Conservation (phyloP, 257 asterid genomes). For the Linaria vulgaris region DNA sequence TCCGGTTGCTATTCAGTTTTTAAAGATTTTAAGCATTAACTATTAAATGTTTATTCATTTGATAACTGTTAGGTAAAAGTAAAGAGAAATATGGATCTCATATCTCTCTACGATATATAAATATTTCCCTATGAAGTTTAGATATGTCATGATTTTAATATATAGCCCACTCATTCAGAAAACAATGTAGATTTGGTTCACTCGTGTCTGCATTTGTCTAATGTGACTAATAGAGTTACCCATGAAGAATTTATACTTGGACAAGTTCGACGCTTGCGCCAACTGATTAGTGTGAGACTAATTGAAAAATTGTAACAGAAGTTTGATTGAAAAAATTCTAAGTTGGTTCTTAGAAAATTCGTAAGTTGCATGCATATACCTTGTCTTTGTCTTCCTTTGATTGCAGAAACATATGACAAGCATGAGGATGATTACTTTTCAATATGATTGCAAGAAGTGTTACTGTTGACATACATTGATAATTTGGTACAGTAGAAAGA, state of each 20-base stretch:
- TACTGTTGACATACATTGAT: background rate
- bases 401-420: background rate
- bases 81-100: too few relatives aligned
- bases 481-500: background rate
- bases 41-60: too few relatives aligned
- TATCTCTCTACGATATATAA: too few relatives aligned
- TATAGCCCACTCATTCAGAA: too few relatives aligned
- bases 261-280: background rate
- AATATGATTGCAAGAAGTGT: background rate
- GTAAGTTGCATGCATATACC: background rate
- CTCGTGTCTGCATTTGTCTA: too few relatives aligned
- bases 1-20: too few relatives aligned
- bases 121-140: too few relatives aligned
- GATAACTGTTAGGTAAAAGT: too few relatives aligned
- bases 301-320: background rate
- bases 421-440: background rate
- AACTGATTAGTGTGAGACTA: background rate
- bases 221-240: too few relatives aligned
- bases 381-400: background rate
- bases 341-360: background rate
- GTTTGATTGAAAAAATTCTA: slow-evolving; percentile 1
- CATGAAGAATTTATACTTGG: background rate
- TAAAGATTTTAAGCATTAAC: too few relatives aligned
- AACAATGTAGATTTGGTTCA: too few relatives aligned
- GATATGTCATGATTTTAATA: too few relatives aligned